Conservation (phyloP, 1,284 basidiomycete species). For the Sporisorium scitamineum region DNA sequence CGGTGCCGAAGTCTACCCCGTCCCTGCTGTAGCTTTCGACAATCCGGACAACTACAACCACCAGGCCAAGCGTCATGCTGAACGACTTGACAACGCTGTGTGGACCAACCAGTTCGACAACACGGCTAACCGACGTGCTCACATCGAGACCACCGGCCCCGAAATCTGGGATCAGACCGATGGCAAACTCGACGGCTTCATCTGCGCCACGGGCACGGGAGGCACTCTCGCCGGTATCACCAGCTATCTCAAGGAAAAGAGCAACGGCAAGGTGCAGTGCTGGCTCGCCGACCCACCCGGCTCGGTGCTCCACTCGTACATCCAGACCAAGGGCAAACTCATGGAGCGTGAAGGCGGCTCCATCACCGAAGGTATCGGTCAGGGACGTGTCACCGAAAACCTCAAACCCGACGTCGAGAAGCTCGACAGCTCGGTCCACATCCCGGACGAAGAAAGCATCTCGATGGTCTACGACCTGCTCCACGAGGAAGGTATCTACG, state of each 20-base stretch:
- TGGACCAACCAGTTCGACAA: conserved; percentile 99
- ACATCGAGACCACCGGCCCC: conserved; percentile 91
- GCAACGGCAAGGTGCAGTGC: conserved; percentile 82
- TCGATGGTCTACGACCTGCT: conserved; percentile 92
- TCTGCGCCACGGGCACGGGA: conserved; percentile 93
- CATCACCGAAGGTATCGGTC: conserved; percentile 98
- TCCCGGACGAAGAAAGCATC: conserved; percentile 90
- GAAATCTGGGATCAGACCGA: conserved; percentile 94
- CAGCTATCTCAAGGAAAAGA: conserved; percentile 85
- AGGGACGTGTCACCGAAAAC: conserved; percentile 96
- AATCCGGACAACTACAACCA: conserved; percentile 98
- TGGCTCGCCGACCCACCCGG: conserved; percentile 98
- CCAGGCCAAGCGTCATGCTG: conserved; percentile 90
- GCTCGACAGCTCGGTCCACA: conserved; percentile 83
- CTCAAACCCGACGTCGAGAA: conserved; percentile 82
- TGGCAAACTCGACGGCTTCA: conserved; percentile 86
- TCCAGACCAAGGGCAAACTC: conserved; percentile 81
- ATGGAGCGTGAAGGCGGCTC: conserved; percentile 83
- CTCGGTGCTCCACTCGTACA: conserved; percentile 87
- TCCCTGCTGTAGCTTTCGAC: conserved; percentile 95
- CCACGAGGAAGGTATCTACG: conserved; percentile 91
- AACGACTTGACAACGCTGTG: conserved; percentile 85
- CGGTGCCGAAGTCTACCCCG: conserved; percentile 93
- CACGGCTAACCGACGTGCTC: conserved; percentile 84
- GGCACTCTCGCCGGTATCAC: conserved; percentile 93